These are phyloP conservation scores for Lyophyllum shimeji DNA, from an alignment of 768 basidiomycete species.

Conservation along the genomic window DNA sequence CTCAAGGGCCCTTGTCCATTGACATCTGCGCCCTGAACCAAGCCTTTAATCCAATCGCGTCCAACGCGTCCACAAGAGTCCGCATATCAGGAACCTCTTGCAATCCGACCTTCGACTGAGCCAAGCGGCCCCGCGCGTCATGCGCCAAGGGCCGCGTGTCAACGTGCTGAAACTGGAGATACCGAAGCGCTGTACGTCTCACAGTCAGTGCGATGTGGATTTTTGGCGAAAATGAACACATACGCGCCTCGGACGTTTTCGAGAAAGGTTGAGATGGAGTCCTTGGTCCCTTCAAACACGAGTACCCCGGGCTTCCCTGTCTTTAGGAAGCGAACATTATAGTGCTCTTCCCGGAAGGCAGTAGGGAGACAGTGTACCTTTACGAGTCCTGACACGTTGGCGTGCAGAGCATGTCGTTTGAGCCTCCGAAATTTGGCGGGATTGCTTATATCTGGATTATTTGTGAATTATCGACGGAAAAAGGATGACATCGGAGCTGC, in stretches of 20 bases:
- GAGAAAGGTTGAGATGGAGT: slow-evolving; percentile 35
- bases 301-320: slow-evolving; percentile 43
- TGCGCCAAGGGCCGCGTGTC: slow-evolving; percentile 29
- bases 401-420: slow-evolving; percentile 35
- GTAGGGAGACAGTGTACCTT: slow-evolving; percentile 25
- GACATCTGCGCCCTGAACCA: slow-evolving; percentile 39
- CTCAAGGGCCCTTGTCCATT: slow-evolving; percentile 28
- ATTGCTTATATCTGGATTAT: slow-evolving; percentile 34
- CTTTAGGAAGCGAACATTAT: slow-evolving; percentile 16
- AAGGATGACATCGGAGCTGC: slow-evolving; percentile 7
- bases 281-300: slow-evolving; percentile 37
- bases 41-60: slow-evolving; percentile 31
- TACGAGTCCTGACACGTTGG: slow-evolving; percentile 39
- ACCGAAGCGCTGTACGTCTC: slow-evolving; percentile 31
- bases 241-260: slow-evolving; percentile 35
- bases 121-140: slow-evolving; percentile 17
- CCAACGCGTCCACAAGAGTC: slow-evolving; percentile 29
- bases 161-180: slow-evolving; percentile 44
- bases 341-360: background rate
- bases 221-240: background rate
- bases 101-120: slow-evolving; percentile 29
- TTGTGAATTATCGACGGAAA: background rate
- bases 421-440: slow-evolving; percentile 41
- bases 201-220: background rate
- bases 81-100: slow-evolving; percentile 37